phyloP scores from a whole-genome alignment of 805 yeast genomes.

The Saccharomycopsis capsularis region DNA sequence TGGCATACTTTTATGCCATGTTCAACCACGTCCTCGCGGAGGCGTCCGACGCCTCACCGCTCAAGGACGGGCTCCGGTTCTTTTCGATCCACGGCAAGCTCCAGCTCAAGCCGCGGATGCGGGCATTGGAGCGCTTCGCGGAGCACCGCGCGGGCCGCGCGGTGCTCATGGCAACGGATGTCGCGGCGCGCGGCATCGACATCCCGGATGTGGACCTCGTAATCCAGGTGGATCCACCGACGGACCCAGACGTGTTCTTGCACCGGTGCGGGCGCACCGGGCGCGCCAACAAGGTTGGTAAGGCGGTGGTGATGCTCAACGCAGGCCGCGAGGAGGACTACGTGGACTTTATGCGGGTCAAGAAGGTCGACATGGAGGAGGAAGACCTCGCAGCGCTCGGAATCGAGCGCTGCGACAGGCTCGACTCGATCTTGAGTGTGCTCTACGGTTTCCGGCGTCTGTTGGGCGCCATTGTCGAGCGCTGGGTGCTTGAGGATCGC shows the following conservation, averaged over 20 bases:
- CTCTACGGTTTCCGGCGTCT: conserved; percentile 23
- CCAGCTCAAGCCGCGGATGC: conserved; percentile 69
- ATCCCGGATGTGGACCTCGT: conserved; percentile 92
- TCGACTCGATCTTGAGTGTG: conserved; percentile 21
- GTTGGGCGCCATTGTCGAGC: conserved; percentile 27
- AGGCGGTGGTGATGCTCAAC: conserved; percentile 66
- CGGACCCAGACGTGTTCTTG: conserved; percentile 83
- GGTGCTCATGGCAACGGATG: conserved; percentile 86
- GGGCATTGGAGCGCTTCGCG: conserved; percentile 55
- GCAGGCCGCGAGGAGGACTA: conserved; percentile 76
- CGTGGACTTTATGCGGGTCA: conserved; percentile 71
- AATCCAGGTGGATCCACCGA: conserved; percentile 91
- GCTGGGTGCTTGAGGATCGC: conserved; percentile 68
- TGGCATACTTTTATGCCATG: conserved; percentile 64
- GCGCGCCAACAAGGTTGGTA: conserved; percentile 79
- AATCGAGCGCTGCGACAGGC: too few relatives aligned
- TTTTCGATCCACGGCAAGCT: conserved; percentile 88
- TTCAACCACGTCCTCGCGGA: conserved; percentile 37
- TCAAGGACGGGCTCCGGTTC: conserved; percentile 34
- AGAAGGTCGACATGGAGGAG: conserved; percentile 47
- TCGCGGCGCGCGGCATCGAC: conserved; percentile 97
- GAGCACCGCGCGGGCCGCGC: conserved; percentile 34
- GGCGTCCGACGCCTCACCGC: conserved; percentile 21
- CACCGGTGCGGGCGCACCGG: conserved; percentile 97
- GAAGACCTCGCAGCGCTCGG: conserved; percentile 24